A percentile compares a stretch with the other conserved stretches of the same genome.
Evolutionary conservation across 495 filamentous ascomycete genomes (phyloP).

Genomic region (Daldinia vernicosa): DNA sequence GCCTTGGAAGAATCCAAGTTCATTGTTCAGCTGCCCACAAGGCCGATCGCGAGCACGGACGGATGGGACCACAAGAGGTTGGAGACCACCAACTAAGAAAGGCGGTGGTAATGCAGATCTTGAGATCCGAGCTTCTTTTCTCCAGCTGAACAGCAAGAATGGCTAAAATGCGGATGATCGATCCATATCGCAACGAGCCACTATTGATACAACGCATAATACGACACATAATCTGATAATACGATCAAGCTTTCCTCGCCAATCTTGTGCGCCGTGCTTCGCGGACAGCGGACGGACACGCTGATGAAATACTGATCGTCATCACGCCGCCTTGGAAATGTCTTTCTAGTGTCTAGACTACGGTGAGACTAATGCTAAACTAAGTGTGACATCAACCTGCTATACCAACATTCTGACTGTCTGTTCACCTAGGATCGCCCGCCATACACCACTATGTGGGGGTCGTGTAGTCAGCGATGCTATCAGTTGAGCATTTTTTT

Average conservation of each 20-base stretch:
- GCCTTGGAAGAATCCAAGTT: constrained; percentile 9
- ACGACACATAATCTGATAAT: neutral
- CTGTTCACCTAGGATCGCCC: neutral
- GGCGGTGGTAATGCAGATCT: constrained; percentile 15
- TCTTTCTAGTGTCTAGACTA: constrained; percentile 13
- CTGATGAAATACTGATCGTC: constrained; percentile 25
- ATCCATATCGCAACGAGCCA: constrained; percentile 24
- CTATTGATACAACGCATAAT: constrained; percentile 34
- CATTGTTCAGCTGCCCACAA: neutral
- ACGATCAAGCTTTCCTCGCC: constrained; percentile 36
- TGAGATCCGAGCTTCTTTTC: constrained; percentile 7
- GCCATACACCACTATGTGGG: neutral
- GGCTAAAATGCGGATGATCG: constrained; percentile 14
- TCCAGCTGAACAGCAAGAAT: constrained; percentile 9
- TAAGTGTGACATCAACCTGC: constrained; percentile 17
- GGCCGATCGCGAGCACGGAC: constrained; percentile 13
- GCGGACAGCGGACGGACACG: neutral
- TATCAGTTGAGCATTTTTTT: constrained; percentile 6
- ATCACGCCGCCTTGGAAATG: constrained; percentile 29
- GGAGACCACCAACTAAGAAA: neutral
- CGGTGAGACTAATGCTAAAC: constrained; percentile 7
- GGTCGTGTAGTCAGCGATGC: neutral
- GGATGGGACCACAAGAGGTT: neutral
- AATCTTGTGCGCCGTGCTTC: constrained; percentile 8
- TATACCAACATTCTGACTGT: neutral